These are phyloP conservation scores for Pisolithus microcarpus DNA, from an alignment of 768 basidiomycete genomes.

Conservation along the genomic window DNA sequence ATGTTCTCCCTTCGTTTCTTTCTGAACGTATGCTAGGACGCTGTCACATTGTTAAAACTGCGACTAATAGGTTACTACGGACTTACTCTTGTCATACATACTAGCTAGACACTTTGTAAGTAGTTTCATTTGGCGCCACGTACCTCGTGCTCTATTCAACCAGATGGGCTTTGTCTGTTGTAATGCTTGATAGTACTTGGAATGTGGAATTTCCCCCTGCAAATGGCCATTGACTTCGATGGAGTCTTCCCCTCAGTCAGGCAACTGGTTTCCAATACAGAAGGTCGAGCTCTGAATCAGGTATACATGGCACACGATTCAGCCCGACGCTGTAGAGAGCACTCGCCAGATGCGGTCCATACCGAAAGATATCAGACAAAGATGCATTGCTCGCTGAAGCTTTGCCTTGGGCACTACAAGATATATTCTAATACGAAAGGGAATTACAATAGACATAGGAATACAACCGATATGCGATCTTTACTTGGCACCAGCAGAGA, in stretches of 20 bases:
- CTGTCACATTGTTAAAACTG: not conserved
- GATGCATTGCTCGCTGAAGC: no score
- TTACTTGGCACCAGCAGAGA: conserved; percentile 56
- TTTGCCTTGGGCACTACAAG: conserved; percentile 4
- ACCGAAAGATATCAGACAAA: no score
- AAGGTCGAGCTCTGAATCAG: no score
- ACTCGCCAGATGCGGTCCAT: no score
- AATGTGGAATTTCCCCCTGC: no score
- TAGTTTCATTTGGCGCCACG: not conserved
- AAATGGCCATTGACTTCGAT: no score
- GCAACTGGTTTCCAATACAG: no score
- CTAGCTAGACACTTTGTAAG: not conserved
- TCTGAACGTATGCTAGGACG: conserved; percentile 1
- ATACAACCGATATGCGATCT: conserved; percentile 22
- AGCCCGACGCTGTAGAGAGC: no score
- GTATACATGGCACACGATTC: no score
- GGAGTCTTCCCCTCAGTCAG: no score
- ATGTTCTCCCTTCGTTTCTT: not conserved
- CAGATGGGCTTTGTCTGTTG: not conserved
- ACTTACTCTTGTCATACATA: not conserved
- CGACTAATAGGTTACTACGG: conserved; percentile 1
- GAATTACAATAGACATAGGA: conserved; percentile 27
- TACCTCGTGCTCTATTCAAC: not conserved
- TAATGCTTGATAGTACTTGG: not conserved
- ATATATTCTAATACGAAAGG: conserved; percentile 24